Base-by-base conservation (phyloP, 768 basidiomycete genomes). In the Psilocybe subaeruginosa region DNA sequence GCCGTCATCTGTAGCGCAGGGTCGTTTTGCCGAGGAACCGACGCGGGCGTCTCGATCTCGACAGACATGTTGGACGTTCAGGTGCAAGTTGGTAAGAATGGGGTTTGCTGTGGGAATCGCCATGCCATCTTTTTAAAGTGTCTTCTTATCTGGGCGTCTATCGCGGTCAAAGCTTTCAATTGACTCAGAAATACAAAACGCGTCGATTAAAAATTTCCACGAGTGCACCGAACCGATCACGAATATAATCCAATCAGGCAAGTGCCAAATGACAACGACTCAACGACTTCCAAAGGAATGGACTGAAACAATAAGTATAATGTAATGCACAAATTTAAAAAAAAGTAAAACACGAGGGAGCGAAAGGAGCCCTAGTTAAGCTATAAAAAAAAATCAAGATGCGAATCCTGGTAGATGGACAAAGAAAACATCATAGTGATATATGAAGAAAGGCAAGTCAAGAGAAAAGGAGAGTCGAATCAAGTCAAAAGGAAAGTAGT, bases 131-230 rank as follows among this genome's bases (percentile, higher is more conserved):
- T 1, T 29, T 27, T n/a, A 35, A 23, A 48, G 8, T 46, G 12
- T 29, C 43, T 55, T 52, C 54, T 65, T 62, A 65, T 65, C 64
- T 19, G 51, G 61, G 65, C 65, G 65, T 43, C 65, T 61, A 66
- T 66, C 65, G 53, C 35, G 29, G 46, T 57, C 61, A 54, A 41
- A 41, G 29, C 23, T 41, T 16, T 48, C 8, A 43, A 43, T 12
- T 43, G 41, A 16, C 41, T 49, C 35, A 23, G 11, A 27, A 53
- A 14, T 39, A 16, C 8, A 29, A 48, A n/a, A 30, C 37, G 14
- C 17, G 19, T 59, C 54, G 14, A 54, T 51, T 63, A 29, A 27
- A 19, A 53, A 55, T 58, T 55, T 54, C 57, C 52, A 58, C 53
- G 61, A 51, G 23, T 12, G 11, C 19, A 55, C 17, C 27, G 29